Evolutionary conservation across 805 yeast species (phyloP), one percentile per base, ranked within the genome.

Genomic region (Kuraishia piskuri): DNA sequence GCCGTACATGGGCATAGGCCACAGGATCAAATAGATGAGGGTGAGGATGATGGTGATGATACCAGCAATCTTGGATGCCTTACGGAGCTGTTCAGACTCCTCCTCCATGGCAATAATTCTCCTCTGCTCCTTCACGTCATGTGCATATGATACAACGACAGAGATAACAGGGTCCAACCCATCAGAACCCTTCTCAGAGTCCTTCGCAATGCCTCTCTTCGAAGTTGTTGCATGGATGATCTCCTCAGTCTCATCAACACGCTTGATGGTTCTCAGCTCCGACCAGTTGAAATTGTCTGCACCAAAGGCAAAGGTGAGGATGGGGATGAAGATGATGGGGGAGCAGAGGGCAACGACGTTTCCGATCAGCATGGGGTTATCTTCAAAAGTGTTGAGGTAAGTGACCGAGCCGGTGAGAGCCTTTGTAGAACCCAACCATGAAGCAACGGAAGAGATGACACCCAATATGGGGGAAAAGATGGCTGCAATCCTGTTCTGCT

Each of bases 1-100:
- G 31, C 96, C 97, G 66, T 85, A 90, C 94, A 90, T 85, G 58
- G 97, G 96, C 90, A 90, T 87, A 62, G 97, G 97, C 94, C 95
- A 89, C 26, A 90, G 63, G 23, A 90, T 77, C 31, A 90, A 69
- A 50, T 90, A 70, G 49, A 84, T 74, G 8, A 88, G 59, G 5
- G 89, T 82, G 59, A 88, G 74, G 47, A 78, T 69, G 2, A 79
- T 67, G 64, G 91, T 86, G 46, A 87, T 70, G 52, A 70, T 70
- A 40, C 80, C 78, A 1, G 91, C 94, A 46, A 71, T 69, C 59
- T 78, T 83, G 50, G 88, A 77, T 7, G 88, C 83, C 60, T 70
- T 77, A 51, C 68, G 67, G 57, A 90, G 75, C 9, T 73, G 66
- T 6, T 63, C 71, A 51, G 76, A 72, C 57, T 88, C 95, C 40